Evolutionary conservation across 495 filamentous ascomycete species (phyloP), one percentile per base, ranked within the genome.

Genomic region (Penicillium odoratum): DNA sequence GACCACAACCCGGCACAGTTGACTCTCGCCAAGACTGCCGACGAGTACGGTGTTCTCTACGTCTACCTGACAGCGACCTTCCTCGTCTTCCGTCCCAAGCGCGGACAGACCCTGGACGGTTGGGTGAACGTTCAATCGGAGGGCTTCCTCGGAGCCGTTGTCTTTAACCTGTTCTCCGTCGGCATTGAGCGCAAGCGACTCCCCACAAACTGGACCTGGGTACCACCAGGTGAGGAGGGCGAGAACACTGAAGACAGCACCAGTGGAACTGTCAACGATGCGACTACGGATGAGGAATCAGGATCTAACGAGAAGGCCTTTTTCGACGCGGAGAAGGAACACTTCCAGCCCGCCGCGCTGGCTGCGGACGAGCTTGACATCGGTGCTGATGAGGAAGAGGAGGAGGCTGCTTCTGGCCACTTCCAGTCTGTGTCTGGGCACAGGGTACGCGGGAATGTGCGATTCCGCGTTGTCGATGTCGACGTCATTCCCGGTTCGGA

Each of bases 41-140:
- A 88, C 69, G 88, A 89, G 70, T 89, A 89, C 71, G 85, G 84
- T 1, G 82, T 82, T 18, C 78, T 78, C 46, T 89, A 83, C 64
- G 76, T 88, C 33, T 92, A 90, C 80, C 75, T 89, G 5, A 90
- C 86, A 0, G 88, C 87, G 0, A 87, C 87, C 16, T 90, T 92
- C 71, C 69, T 91, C 18, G 70, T 92, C 33, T 88, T 90, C 69
- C 77, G 76, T 48, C 90, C 89, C 1, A 68, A 76, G 61, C 81
- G 77, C 57, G 84, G 84, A 15, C 75, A 76, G 28, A 72, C 67
- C 34, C 70, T 92, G 26, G 82, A 88, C 51, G 90, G 85, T 11
- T 85, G 77, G 69, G 81, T 92, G 31, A 90, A 88, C 60, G 72
- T 91, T 34, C 85, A 89, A 65, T 88, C 84, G n/a, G 83, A 88